These are phyloP conservation scores for Eutrema japonicum DNA, from an alignment of 345 rosid genomes.

Conservation along the genomic window DNA sequence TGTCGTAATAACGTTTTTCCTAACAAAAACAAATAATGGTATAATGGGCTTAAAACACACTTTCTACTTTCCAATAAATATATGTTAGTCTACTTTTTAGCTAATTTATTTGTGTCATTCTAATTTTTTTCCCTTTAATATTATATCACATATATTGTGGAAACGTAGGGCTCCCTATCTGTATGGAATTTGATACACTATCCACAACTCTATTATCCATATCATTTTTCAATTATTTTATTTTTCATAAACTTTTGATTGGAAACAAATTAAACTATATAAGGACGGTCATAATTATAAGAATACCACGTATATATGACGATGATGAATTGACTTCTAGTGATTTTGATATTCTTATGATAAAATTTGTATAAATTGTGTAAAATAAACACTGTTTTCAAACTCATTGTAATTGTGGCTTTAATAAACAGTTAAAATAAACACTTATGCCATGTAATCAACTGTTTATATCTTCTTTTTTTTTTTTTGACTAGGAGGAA, in stretches of 20 bases:
- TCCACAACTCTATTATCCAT: constrained; percentile 34
- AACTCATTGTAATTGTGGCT: background rate
- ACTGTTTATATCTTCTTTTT: background rate
- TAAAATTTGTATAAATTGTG: constrained; percentile 19
- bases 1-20: too few species aligned
- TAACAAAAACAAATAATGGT: too few species aligned
- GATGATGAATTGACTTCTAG: constrained; percentile 27
- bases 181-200: constrained; percentile 35
- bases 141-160: constrained; percentile 11
- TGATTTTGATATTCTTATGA: background rate
- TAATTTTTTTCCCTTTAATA: too few species aligned
- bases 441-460: background rate
- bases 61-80: too few species aligned
- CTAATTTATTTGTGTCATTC: too few species aligned
- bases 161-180: constrained; percentile 37
- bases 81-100: too few species aligned
- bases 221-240: background rate
- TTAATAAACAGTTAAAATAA: background rate
- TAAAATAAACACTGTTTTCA: background rate
- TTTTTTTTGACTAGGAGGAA: too few species aligned
- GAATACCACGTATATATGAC: constrained; percentile 36
- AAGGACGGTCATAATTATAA: constrained; percentile 17
- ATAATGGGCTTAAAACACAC: too few species aligned
- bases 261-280: background rate
- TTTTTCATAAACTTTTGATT: background rate